Conservation (phyloP, 1,284 basidiomycete species). For the Xerocomus amazonicus region DNA sequence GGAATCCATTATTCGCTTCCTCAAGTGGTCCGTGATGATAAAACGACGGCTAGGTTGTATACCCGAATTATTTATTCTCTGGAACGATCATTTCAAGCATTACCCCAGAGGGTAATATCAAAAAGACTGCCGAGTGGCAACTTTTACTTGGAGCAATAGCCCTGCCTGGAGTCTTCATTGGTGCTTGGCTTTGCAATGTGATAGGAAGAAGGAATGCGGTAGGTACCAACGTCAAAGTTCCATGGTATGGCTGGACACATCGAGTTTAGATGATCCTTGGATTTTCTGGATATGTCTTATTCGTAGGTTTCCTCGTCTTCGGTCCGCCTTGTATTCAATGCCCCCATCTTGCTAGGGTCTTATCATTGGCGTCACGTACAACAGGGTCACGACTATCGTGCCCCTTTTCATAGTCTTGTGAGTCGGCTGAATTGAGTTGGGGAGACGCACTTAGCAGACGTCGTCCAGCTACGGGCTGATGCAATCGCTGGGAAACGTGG, state of each 20-base stretch:
- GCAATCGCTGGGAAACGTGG: conserved; percentile 53
- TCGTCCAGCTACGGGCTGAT: conserved; percentile 9
- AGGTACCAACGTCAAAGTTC: conserved; percentile 14
- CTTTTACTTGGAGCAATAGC: conserved; percentile 65
- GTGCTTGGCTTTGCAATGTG: conserved; percentile 60
- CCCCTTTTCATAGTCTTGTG: conserved; percentile 68
- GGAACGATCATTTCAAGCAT: conserved; percentile 63
- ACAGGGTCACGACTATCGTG: conserved; percentile 61
- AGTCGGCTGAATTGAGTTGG: conserved; percentile 19
- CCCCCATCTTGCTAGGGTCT: conserved; percentile 37
- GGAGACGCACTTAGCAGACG: conserved; percentile 9
- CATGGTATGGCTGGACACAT: conserved; percentile 1
- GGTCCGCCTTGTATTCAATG: too few relatives aligned
- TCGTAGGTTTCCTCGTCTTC: conserved; percentile 38
- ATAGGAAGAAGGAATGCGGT: conserved; percentile 64
- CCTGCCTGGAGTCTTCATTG: conserved; percentile 60
- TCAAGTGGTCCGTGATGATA: neutral
- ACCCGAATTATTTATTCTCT: conserved; percentile 70
- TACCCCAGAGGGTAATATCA: conserved; percentile 51
- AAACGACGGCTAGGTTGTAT: conserved; percentile 46
- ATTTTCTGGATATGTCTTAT: conserved; percentile 69
- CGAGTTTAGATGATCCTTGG: conserved; percentile 64
- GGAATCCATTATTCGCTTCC: neutral
- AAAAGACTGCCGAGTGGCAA: conserved; percentile 67
- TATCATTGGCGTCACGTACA: conserved; percentile 64